Percentiles rank a stretch among this genome's conserved stretches.
Evolutionary conservation across 1,139 yeast species (phyloP).

Genomic region (Geotrichum klebahnii): DNA sequence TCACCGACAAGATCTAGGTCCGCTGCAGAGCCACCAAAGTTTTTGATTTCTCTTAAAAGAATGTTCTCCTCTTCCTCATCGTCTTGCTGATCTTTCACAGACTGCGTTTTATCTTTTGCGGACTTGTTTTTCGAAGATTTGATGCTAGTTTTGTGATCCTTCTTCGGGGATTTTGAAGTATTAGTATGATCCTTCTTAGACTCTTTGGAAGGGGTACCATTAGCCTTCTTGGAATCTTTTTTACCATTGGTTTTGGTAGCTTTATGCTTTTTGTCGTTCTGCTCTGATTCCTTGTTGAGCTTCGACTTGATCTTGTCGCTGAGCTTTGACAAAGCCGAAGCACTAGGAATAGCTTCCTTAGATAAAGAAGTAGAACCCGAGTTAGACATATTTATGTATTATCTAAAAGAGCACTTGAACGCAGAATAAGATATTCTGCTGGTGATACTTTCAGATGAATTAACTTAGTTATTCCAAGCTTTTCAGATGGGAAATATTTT

Average conservation of each 20-base stretch:
- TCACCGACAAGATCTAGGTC: slow-evolving; percentile 35
- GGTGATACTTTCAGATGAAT: too few relatives aligned
- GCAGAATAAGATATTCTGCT: not conserved
- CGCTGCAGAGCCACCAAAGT: slow-evolving; percentile 18
- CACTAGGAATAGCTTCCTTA: slow-evolving; percentile 17
- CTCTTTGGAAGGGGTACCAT: slow-evolving; percentile 25
- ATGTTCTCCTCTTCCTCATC: slow-evolving; percentile 37
- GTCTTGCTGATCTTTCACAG: slow-evolving; percentile 9
- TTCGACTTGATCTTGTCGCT: slow-evolving; percentile 35
- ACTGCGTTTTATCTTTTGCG: slow-evolving; percentile 15
- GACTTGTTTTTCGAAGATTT: slow-evolving; percentile 21
- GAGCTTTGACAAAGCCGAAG: slow-evolving; percentile 32
- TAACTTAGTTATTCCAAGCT: too few relatives aligned
- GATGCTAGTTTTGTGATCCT: slow-evolving; percentile 12
- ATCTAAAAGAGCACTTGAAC: not conserved
- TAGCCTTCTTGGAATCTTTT: slow-evolving; percentile 20
- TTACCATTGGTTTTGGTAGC: too few relatives aligned
- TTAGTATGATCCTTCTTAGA: slow-evolving; percentile 32
- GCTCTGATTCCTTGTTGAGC: slow-evolving; percentile 21
- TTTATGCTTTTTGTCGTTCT: slow-evolving; percentile 18
- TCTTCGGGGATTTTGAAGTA: slow-evolving; percentile 19
- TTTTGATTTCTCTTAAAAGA: slow-evolving; percentile 17
- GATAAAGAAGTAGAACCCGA: not conserved
- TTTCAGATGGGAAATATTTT: not conserved
- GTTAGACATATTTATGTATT: not conserved